A percentile compares a stretch with the other conserved stretches of the same genome.
These are phyloP conservation scores for Lycium barbarum DNA, from an alignment of 257 asterid species.

Conservation along the genomic window DNA sequence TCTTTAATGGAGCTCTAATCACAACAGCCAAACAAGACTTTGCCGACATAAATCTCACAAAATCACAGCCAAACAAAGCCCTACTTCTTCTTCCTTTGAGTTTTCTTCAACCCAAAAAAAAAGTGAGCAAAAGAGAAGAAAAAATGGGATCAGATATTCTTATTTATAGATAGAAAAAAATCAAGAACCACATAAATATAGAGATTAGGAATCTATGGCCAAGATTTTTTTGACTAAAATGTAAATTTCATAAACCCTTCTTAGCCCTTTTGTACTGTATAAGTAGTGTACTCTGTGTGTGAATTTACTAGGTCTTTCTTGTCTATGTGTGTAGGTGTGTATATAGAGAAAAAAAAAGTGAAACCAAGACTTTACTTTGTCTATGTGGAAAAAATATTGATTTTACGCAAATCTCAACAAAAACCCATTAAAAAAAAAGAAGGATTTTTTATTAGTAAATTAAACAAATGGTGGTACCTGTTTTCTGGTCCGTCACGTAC, in stretches of 20 bases:
- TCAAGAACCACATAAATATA: not conserved
- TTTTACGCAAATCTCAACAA: conserved; percentile 10
- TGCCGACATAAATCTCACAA: conserved; percentile 77
- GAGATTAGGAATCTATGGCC: conserved; percentile 73
- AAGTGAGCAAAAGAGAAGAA: conserved; percentile 28
- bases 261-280: not conserved
- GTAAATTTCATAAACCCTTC: not conserved
- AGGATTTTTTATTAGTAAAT: not conserved
- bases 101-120: not conserved
- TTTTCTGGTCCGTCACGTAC: conserved; percentile 22
- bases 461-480: not conserved
- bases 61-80: conserved; percentile 39
- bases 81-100: conserved; percentile 34
- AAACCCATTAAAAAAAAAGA: not conserved
- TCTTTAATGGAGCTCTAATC: conserved; percentile 60
- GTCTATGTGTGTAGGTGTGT: not conserved
- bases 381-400: too few relatives aligned
- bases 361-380: not conserved
- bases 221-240: conserved; percentile 39
- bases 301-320: not conserved
- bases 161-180: conserved; percentile 39
- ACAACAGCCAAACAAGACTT: conserved; percentile 63
- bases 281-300: conserved; percentile 34
- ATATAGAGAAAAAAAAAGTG: not conserved
- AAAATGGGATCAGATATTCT: conserved; percentile 44